phyloP scores from a whole-genome alignment of 176 grass and related monocot species.

The Eleusine indica region DNA sequence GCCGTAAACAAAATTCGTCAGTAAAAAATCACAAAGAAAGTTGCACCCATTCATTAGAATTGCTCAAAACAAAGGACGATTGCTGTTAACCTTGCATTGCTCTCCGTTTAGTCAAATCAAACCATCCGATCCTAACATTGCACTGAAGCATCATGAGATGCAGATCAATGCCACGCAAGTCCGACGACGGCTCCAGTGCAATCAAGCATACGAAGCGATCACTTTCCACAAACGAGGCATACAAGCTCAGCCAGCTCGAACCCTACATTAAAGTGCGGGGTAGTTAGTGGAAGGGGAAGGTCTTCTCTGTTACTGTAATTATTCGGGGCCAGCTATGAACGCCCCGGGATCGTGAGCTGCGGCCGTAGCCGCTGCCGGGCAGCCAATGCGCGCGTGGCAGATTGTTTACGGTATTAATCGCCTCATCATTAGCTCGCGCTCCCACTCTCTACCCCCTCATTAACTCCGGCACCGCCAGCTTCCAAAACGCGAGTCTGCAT shows the following conservation, averaged over 20 bases:
- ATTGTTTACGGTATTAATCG: slow-evolving; percentile 38
- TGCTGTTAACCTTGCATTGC: too few species aligned
- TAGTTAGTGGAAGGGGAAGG: slow-evolving; percentile 23
- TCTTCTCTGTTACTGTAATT: slow-evolving; percentile 30
- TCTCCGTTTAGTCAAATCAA: too few species aligned
- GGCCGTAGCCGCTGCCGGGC: slow-evolving; percentile 24
- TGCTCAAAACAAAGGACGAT: too few species aligned
- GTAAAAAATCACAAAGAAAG: too few species aligned
- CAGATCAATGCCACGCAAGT: background rate
- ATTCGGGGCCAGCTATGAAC: background rate
- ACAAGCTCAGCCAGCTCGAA: background rate
- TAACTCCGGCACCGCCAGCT: background rate
- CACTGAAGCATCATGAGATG: background rate
- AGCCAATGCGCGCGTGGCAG: slow-evolving; percentile 22
- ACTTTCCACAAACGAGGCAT: background rate
- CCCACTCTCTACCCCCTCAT: background rate
- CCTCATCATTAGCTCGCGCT: slow-evolving; percentile 48
- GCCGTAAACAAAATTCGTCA: too few species aligned
- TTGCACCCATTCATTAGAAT: too few species aligned
- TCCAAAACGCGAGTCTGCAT: background rate
- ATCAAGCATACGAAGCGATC: background rate
- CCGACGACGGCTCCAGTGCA: background rate
- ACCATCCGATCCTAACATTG: too few species aligned
- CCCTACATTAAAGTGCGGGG: slow-evolving; percentile 16
- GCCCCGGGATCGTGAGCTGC: background rate